A percentile compares a stretch with the other conserved stretches of the same genome.
Conservation (phyloP, 2,329 filamentous ascomycete genomes). For the Hymenoscyphus occultus region DNA sequence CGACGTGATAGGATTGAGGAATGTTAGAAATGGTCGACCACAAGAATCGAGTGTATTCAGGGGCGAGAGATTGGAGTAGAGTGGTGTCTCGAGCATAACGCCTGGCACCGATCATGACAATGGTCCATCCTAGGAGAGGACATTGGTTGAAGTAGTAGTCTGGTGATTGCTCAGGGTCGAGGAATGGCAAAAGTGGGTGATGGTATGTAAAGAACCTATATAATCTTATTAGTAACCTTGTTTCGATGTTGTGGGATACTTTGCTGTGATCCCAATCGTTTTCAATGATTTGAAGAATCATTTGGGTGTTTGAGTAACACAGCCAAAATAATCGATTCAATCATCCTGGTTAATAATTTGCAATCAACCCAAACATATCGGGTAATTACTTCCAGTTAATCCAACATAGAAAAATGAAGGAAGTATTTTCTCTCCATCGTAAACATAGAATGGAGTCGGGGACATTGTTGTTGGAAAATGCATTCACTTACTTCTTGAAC, state of each 20-base stretch:
- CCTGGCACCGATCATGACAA: conserved; percentile 59
- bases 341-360: too few species aligned
- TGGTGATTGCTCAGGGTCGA: conserved; percentile 51
- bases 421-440: too few species aligned
- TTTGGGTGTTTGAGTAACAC: too few species aligned
- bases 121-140: conserved; percentile 67
- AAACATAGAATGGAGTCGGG: too few species aligned
- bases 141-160: conserved; percentile 57
- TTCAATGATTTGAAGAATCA: too few species aligned
- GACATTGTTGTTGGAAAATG: not conserved
- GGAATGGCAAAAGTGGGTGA: conserved; percentile 62
- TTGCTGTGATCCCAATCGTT: too few species aligned
- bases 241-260: too few species aligned
- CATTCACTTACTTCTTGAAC: conserved; percentile 42
- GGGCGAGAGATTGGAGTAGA: conserved; percentile 40
- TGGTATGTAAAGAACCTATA: conserved; percentile 60
- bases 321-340: too few species aligned
- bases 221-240: not conserved
- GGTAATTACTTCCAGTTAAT: too few species aligned
- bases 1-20: conserved; percentile 24
- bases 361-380: too few species aligned
- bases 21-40: conserved; percentile 25
- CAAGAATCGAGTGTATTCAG: conserved; percentile 21
- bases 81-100: conserved; percentile 53
- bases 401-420: too few species aligned